Evolutionary conservation across 352 stramenopile genomes (phyloP), one percentile per base, ranked within the genome.

Genomic region (Globisporangium mamillatum): DNA sequence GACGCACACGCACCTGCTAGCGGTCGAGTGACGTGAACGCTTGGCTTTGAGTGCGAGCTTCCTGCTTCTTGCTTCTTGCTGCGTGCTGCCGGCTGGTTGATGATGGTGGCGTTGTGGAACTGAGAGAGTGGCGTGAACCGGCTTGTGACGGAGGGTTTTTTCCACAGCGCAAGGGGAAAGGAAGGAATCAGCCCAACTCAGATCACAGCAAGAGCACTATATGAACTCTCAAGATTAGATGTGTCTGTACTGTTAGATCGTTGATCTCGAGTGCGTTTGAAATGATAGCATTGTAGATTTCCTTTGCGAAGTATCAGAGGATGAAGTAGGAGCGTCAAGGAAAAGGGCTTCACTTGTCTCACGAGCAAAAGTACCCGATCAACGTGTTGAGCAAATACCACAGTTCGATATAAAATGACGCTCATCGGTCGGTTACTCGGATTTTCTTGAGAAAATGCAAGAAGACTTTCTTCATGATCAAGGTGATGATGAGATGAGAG

Each of bases 81-180:
- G 41, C 16, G 25, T 22, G 25, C 25, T 32, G 16, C 25, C 25
- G 5, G 25, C 54, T 38, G 16, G 16, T 6, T n/a, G 54, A 29
- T 38, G 54, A 29, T 60, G 25, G 25, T 32, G 27, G 24, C 34
- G 29, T 61, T 6, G 55, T 61, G 41, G 12, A 61, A 48, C 29
- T 46, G 55, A 60, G 55, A 32, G 55, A 61, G 29, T 24, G 48
- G n/a, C 44, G 48, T 27, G 56, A 61, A 61, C 56, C 56, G 56
- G 56, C 56, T 61, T 61, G 29, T 61, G 18, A 0, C 14, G 27
- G n/a, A 46, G 18, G 44, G 18, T 52, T 52, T 52, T 55, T 55
- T 55, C 48, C n/a, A 22, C 48, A 50, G 16, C n/a, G 41, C 41
- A 50, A 20, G 14, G 14, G 41, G 41, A 50, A 50, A 50, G 41